Percentiles rank a stretch among this genome's conserved stretches.
phyloP scores from a whole-genome alignment of 73 alveolate species.

The Paramecium octaurelia region DNA sequence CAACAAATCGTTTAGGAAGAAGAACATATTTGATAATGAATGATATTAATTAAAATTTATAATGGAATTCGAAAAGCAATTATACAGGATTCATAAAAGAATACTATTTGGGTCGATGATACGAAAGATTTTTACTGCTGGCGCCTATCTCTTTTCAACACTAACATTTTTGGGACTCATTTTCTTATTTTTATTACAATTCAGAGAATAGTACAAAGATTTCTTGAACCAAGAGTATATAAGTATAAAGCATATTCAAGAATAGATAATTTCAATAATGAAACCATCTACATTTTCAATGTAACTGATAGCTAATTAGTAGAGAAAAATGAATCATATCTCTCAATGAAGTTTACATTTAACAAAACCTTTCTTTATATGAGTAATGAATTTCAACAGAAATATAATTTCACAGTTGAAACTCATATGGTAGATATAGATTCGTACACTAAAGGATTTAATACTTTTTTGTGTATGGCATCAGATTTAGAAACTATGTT shows the following conservation, averaged over 20 bases:
- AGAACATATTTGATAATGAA: not conserved
- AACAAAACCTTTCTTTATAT: not conserved
- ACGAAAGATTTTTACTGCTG: not conserved
- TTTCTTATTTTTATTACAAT: not conserved
- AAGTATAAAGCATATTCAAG: not conserved
- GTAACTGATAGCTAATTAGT: not conserved
- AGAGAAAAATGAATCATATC: not conserved
- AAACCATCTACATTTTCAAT: not conserved
- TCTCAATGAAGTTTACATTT: not conserved
- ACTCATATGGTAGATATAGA: not conserved
- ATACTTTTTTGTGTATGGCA: not conserved
- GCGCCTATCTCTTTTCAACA: not conserved
- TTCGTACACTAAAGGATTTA: not conserved
- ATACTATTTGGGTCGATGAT: not conserved
- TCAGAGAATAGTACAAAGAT: not conserved
- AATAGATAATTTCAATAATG: not conserved
- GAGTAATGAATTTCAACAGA: not conserved
- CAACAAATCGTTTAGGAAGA: not conserved
- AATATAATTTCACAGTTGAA: not conserved
- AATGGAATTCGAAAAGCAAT: conserved; percentile 25
- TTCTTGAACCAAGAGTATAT: not conserved
- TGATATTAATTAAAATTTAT: not conserved
- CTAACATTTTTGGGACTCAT: not conserved
- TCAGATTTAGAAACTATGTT: not conserved
- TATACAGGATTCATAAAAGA: conserved; percentile 18